A percentile compares a stretch with the other conserved stretches of the same genome.
phyloP scores from a whole-genome alignment of 108 stramenopile species.

The Cylindrotheca closterium region DNA sequence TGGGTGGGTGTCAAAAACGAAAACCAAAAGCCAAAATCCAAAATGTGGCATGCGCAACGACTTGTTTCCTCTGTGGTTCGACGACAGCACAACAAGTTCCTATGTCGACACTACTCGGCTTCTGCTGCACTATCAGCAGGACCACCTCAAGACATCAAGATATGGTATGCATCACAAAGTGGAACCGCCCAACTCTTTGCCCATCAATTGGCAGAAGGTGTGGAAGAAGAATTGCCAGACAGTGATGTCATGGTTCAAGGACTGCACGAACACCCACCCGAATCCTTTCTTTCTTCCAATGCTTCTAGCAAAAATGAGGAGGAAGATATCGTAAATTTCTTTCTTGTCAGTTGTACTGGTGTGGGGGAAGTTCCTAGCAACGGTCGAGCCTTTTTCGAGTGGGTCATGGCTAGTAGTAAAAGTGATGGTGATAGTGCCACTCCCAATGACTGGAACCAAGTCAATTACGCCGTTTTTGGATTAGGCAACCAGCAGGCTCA shows the following conservation, averaged over 20 bases:
- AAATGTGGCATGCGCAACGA: too few species aligned
- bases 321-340: constrained; percentile 26
- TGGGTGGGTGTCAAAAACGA: too few species aligned
- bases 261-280: constrained; percentile 55
- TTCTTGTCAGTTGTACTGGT: constrained; percentile 32
- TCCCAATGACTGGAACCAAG: constrained; percentile 10
- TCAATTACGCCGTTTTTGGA: constrained; percentile 85
- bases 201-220: constrained; percentile 60
- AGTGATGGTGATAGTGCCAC: constrained; percentile 10
- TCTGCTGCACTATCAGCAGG: constrained; percentile 3
- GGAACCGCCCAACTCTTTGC: constrained; percentile 95
- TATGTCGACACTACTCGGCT: constrained; percentile 4
- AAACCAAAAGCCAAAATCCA: too few species aligned
- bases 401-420: not conserved
- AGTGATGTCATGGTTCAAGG: constrained; percentile 29
- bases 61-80: too few species aligned
- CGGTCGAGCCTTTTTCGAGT: constrained; percentile 31
- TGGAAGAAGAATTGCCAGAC: constrained; percentile 27
- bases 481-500: constrained; percentile 86
- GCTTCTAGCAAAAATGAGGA: constrained; percentile 6
- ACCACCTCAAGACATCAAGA: constrained; percentile 23
- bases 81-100: too few species aligned
- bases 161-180: constrained; percentile 84
- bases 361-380: constrained; percentile 41
- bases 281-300: constrained; percentile 30